Base-by-base conservation (phyloP, 495 filamentous ascomycete genomes). In the Recurvomyces mirabilis region DNA sequence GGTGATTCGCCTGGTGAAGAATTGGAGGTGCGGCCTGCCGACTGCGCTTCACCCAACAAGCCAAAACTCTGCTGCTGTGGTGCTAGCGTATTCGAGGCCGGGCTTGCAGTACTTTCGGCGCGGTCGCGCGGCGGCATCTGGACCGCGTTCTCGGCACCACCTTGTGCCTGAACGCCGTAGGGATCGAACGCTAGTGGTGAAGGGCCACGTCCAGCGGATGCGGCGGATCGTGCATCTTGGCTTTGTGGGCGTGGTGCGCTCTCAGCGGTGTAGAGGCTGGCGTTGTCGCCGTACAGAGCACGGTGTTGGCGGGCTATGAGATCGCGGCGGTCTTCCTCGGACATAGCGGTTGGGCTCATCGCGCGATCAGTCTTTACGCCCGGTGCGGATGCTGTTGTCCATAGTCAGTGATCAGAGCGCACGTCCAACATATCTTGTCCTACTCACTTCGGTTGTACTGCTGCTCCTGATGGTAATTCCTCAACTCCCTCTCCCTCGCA, bases 391-490 rank as follows among this genome's bases (percentile, higher is more conserved):
- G 81, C 71, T 72, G 80, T 82, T 86, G 73, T 60, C 66, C 4
- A 20, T 64, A 55, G 58, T 64, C 63, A 67, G 65, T 57, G 63
- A 62, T 38, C 63, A 56, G 55, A 57, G 60, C 64, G 66, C 59
- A 65, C 62, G 51, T 53, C 62, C 56, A 53, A 56, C 54, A 52
- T 60, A 12, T 28, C 18, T 14, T 17, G 20, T 32, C 15, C 15
- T 45, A 53, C 66, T 53, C 58, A 98, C 91, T 94, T 81, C 89
- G 81, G 69, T 95, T 93, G 73, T 93, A 96, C 78, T 98, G 91
- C 74, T 98, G 91, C 73, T 98, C 91, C 71, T 95, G 91, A 68
- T 98, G 91, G 71, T 95, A 96, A 68, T 98, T 98, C 67, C 91
- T 86, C 66, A 98, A 78, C 71, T 98, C 91, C 66, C 93, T 83